These are phyloP conservation scores for Teratosphaeria nubilosa DNA, from an alignment of 2,329 filamentous ascomycete species.

Conservation along the genomic window DNA sequence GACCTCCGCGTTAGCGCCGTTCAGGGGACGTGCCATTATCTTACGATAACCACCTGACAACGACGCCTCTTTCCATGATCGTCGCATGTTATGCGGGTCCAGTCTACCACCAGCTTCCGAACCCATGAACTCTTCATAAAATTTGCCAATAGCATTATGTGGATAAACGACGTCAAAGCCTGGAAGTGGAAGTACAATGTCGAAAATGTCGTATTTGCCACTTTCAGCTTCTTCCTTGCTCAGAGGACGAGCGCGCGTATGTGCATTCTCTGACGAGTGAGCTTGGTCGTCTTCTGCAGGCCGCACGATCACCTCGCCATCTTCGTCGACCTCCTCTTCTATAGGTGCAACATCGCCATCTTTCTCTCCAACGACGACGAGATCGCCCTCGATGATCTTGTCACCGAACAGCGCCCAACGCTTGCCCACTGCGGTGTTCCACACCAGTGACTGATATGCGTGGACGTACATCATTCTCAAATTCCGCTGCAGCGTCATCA, in stretches of 20 bases:
- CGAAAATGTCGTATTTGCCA: conserved; percentile 70
- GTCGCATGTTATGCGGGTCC: conserved; percentile 77
- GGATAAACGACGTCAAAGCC: conserved; percentile 88
- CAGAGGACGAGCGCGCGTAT: conserved; percentile 61
- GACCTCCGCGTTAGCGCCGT: conserved; percentile 55
- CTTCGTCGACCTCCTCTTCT: conserved; percentile 41
- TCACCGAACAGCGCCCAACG: conserved; percentile 68
- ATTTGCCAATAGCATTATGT: conserved; percentile 68
- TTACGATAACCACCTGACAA: conserved; percentile 83
- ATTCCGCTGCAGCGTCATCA: conserved; percentile 69
- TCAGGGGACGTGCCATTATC: conserved; percentile 60
- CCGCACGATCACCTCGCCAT: conserved; percentile 56
- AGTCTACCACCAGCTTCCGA: conserved; percentile 65
- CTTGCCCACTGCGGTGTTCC: conserved; percentile 76
- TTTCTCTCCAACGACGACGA: conserved; percentile 59
- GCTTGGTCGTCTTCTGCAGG: conserved; percentile 47
- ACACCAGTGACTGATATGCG: conserved; percentile 89
- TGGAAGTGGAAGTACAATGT: conserved; percentile 84
- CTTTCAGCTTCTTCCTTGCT: conserved; percentile 67
- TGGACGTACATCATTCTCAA: conserved; percentile 92
- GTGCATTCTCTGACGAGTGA: conserved; percentile 44
- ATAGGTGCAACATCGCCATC: conserved; percentile 28
- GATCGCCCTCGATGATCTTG: conserved; percentile 71
- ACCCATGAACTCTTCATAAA: conserved; percentile 79
- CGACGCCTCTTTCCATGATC: conserved; percentile 76